These are phyloP conservation scores for Amorphotheca resinae DNA, from an alignment of 495 filamentous ascomycete genomes.

Conservation along the genomic window DNA sequence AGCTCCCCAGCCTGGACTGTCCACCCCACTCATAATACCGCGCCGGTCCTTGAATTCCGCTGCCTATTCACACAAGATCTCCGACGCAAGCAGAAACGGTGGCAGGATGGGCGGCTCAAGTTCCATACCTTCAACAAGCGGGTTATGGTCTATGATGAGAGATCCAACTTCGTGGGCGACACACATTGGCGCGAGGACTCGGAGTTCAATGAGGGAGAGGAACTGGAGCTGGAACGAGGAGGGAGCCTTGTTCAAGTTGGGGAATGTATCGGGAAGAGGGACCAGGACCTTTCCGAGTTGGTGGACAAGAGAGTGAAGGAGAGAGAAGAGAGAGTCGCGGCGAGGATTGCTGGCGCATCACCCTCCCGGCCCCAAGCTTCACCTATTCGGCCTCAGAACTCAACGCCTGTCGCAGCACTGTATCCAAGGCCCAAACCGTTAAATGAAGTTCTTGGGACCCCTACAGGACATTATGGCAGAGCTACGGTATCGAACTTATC, in stretches of 20 bases:
- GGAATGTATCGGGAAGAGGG: conserved; percentile 54
- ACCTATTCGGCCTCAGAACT: neutral
- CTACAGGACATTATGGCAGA: conserved; percentile 37
- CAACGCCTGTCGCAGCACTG: neutral
- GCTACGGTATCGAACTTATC: conserved; percentile 33
- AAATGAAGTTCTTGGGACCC: conserved; percentile 29
- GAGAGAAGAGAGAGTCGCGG: conserved; percentile 31
- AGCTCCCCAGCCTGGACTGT: conserved; percentile 1
- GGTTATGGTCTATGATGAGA: conserved; percentile 79
- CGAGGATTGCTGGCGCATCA: conserved; percentile 8
- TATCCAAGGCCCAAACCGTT: conserved; percentile 30
- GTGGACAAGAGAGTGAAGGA: conserved; percentile 51
- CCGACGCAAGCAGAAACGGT: conserved; percentile 74
- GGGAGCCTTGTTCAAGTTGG: conserved; percentile 64
- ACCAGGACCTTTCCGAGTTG: conserved; percentile 66
- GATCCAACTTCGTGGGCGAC: conserved; percentile 72
- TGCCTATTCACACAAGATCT: conserved; percentile 83
- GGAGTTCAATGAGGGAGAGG: conserved; percentile 60
- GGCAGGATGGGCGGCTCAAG: conserved; percentile 81
- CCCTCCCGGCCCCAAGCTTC: conserved; percentile 4
- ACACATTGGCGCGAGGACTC: conserved; percentile 62
- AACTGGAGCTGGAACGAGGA: conserved; percentile 65
- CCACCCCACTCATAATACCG: conserved; percentile 45
- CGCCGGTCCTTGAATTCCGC: conserved; percentile 62
- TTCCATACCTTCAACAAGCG: conserved; percentile 89